These are phyloP conservation scores for Trichocladium antarcticum DNA, from an alignment of 495 filamentous ascomycete genomes.

Conservation along the genomic window DNA sequence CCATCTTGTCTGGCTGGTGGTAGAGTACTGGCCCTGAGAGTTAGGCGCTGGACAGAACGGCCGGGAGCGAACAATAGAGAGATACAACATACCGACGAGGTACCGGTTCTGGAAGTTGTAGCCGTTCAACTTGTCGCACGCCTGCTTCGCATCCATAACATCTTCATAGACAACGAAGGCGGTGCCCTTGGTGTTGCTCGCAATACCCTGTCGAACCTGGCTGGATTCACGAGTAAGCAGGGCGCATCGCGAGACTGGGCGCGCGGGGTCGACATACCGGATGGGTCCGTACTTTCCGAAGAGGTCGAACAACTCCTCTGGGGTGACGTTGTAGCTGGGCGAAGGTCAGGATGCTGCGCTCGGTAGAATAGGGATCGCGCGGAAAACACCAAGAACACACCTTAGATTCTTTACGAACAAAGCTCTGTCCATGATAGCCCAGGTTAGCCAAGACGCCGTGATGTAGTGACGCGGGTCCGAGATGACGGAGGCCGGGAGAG, in stretches of 20 bases:
- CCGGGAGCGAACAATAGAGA: neutral
- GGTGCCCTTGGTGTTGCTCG: constrained; percentile 93
- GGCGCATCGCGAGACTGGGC: neutral
- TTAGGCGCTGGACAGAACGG: neutral
- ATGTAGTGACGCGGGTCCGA: constrained; percentile 1
- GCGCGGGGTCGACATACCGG: constrained; percentile 47
- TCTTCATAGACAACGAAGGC: constrained; percentile 99
- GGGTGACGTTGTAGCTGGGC: constrained; percentile 82
- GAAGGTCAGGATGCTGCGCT: constrained; percentile 15
- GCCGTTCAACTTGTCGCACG: constrained; percentile 98
- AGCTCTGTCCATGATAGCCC: constrained; percentile 49
- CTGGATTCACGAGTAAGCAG: constrained; percentile 40
- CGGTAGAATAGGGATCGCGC: no score
- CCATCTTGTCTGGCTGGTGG: constrained; percentile 97
- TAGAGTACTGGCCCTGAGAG: constrained; percentile 61
- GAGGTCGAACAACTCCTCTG: constrained; percentile 87
- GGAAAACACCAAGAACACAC: no score
- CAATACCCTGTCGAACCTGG: constrained; percentile 97
- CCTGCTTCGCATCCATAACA: constrained; percentile 96
- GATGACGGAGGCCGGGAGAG: constrained; percentile 6
- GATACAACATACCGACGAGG: constrained; percentile 70
- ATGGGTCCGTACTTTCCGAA: constrained; percentile 92
- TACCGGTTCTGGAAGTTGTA: constrained; percentile 99
- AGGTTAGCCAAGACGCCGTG: constrained; percentile 22
- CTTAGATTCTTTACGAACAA: constrained; percentile 97